Conservation (phyloP, 345 rosid genomes). For the Camelina laxa region DNA sequence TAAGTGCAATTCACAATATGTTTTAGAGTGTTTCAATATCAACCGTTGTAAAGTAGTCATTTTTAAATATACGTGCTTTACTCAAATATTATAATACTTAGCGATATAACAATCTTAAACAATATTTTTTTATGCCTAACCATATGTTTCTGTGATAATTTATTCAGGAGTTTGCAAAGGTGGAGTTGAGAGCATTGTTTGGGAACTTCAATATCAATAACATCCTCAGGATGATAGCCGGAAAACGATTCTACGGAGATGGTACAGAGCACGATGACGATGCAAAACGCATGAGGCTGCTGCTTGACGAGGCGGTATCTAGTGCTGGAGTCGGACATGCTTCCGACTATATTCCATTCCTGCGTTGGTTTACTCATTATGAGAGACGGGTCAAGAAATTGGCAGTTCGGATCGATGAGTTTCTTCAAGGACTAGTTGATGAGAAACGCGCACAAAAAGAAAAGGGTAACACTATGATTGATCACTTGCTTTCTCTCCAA, state of each 20-base stretch:
- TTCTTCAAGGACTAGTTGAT: slow-evolving; percentile 53
- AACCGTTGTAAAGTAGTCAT: too few relatives aligned
- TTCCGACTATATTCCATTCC: slow-evolving; percentile 44
- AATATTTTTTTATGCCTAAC: too few relatives aligned
- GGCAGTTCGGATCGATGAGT: slow-evolving; percentile 40
- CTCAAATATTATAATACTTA: too few relatives aligned
- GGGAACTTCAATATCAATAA: slow-evolving; percentile 40
- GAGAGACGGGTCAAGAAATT: slow-evolving; percentile 41
- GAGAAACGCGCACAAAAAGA: slow-evolving; percentile 41
- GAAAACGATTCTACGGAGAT: slow-evolving; percentile 52
- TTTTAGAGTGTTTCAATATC: too few relatives aligned
- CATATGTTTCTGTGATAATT: background rate
- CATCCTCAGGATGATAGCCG: slow-evolving; percentile 55
- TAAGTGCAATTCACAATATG: too few relatives aligned
- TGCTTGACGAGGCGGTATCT: slow-evolving; percentile 8
- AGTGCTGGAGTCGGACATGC: slow-evolving; percentile 29
- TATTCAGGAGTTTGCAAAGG: slow-evolving; percentile 16
- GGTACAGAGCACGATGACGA: slow-evolving; percentile 12
- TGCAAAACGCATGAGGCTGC: background rate
- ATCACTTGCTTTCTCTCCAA: slow-evolving; percentile 54
- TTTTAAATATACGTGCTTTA: too few relatives aligned
- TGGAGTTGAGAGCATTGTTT: slow-evolving; percentile 28
- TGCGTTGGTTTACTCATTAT: slow-evolving; percentile 38
- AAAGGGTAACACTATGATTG: slow-evolving; percentile 52
- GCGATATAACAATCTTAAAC: too few relatives aligned